Conservation (phyloP, 805 yeast genomes). For the Saturnispora quitensis region DNA sequence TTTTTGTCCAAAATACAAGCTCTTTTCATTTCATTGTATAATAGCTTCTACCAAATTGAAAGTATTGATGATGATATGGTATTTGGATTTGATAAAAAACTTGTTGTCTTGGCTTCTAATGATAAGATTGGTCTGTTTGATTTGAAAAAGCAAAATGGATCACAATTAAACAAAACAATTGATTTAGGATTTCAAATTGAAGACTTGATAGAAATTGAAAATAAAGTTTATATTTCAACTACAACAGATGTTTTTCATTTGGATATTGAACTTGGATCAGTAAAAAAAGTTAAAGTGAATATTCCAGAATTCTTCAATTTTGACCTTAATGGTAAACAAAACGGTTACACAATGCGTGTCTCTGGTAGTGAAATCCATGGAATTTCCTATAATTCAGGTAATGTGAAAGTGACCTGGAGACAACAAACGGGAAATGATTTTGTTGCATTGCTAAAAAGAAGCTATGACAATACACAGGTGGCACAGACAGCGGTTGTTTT, state of each 20-base stretch:
- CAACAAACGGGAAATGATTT: conserved; percentile 18
- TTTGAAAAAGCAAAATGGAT: conserved; percentile 24
- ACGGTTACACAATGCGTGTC: conserved; percentile 12
- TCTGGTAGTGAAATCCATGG: conserved; percentile 13
- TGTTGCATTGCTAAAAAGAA: conserved; percentile 32
- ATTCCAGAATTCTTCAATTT: background rate
- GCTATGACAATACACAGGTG: conserved; percentile 30
- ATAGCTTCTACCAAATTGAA: conserved; percentile 9
- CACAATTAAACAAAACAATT: conserved; percentile 4
- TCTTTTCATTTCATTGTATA: background rate
- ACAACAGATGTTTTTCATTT: background rate
- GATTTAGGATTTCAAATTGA: background rate
- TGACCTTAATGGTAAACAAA: conserved; percentile 11
- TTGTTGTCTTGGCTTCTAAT: conserved; percentile 33
- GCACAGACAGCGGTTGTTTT: conserved; percentile 62
- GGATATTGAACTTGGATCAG: background rate
- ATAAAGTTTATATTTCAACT: conserved; percentile 2
- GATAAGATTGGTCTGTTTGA: conserved; percentile 38
- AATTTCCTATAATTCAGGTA: conserved; percentile 1
- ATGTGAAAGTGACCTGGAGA: conserved; percentile 16
- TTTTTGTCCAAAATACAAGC: background rate
- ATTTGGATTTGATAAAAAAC: conserved; percentile 39
- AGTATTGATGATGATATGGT: conserved; percentile 13
- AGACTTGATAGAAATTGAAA: conserved; percentile 12
- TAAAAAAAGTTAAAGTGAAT: conserved; percentile 2